These are phyloP conservation scores for Hanseniaspora lindneri DNA, from an alignment of 805 yeast species.

Conservation along the genomic window DNA sequence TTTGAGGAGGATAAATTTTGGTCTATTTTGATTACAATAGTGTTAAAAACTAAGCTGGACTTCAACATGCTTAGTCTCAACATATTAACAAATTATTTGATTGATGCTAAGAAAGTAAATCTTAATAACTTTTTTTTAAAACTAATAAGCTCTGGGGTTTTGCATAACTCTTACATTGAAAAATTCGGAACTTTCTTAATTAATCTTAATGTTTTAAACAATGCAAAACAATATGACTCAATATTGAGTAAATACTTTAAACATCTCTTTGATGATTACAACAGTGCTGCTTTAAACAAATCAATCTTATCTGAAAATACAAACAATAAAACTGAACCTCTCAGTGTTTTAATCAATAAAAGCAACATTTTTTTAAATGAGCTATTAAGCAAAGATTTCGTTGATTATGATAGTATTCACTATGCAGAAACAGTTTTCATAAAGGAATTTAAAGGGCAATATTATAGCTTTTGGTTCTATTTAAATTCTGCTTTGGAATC, in stretches of 20 bases:
- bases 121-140: conserved; percentile 13
- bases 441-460: not conserved
- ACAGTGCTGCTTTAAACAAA: not conserved
- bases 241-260: conserved; percentile 3
- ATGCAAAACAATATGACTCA: conserved; percentile 9
- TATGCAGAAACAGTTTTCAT: not conserved
- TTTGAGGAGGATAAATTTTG: conserved; percentile 11
- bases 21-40: not conserved
- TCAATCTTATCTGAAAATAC: not conserved
- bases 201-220: conserved; percentile 3
- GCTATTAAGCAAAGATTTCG: no score
- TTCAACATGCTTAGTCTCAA: not conserved
- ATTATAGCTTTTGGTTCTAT: conserved; percentile 5
- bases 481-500: not conserved
- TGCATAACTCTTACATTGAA: conserved; percentile 5
- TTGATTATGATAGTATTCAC: not conserved
- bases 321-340: not conserved
- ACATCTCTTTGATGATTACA: not conserved
- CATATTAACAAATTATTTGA: conserved; percentile 6
- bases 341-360: not conserved
- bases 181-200: conserved; percentile 6
- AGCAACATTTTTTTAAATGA: not conserved
- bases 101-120: not conserved
- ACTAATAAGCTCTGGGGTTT: conserved; percentile 8
- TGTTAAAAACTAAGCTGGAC: conserved; percentile 6